Evolutionary conservation across 2,329 filamentous ascomycete genomes (phyloP).

Genomic region (Hirsutella thompsonii): DNA sequence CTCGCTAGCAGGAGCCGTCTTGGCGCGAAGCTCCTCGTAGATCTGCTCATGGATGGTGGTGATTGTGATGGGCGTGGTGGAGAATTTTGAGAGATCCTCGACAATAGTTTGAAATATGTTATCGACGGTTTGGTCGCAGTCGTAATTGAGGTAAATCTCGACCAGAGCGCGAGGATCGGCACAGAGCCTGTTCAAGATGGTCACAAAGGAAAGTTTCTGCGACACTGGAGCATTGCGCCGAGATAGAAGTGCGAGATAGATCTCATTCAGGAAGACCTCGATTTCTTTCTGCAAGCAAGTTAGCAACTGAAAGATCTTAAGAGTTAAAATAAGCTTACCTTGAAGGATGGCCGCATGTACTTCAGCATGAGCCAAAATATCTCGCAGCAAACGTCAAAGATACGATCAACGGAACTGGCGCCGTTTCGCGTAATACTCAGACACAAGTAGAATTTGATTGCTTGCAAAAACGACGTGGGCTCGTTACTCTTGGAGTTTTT

Average conservation of each 20-base stretch:
- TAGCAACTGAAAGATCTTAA: conserved; percentile 8
- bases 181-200: conserved; percentile 70
- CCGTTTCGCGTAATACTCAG: conserved; percentile 91
- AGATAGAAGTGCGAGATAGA: conserved; percentile 85
- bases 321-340: conserved; percentile 37
- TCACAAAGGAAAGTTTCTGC: conserved; percentile 87
- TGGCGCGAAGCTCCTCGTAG: conserved; percentile 68
- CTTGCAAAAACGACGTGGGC: conserved; percentile 82
- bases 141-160: conserved; percentile 95
- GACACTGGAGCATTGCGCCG: conserved; percentile 74
- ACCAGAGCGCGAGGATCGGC: conserved; percentile 80
- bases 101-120: conserved; percentile 96
- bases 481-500: conserved; percentile 81
- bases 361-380: conserved; percentile 98
- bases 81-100: conserved; percentile 82
- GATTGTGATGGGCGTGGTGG: conserved; percentile 64
- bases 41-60: conserved; percentile 69
- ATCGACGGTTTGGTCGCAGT: conserved; percentile 89
- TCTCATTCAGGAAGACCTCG: conserved; percentile 94
- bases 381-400: conserved; percentile 93
- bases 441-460: conserved; percentile 93
- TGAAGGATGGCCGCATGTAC: conserved; percentile 83
- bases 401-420: conserved; percentile 77
- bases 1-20: conserved; percentile 48
- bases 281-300: conserved; percentile 63